These are phyloP conservation scores for Parastagonospora avenae DNA, from an alignment of 2,329 filamentous ascomycete species.

Conservation along the genomic window DNA sequence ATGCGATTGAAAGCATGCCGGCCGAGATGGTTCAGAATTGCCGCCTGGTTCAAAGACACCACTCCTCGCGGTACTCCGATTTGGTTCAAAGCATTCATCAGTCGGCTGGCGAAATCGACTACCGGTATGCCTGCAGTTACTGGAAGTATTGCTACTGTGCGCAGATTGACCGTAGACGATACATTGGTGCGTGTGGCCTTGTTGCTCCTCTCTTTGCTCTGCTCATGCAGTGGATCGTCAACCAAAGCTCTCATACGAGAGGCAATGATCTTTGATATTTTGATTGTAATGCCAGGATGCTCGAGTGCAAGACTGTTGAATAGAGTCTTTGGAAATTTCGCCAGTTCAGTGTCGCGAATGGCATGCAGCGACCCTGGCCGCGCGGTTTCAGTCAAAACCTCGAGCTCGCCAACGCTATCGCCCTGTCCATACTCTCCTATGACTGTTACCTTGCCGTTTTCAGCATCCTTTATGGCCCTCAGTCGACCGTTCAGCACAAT, in stretches of 20 bases:
- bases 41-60: conserved; percentile 88
- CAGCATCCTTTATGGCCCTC: conserved; percentile 79
- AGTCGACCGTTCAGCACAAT: conserved; percentile 94
- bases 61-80: conserved; percentile 89
- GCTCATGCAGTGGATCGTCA: conserved; percentile 75
- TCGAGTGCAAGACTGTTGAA: conserved; percentile 98
- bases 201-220: conserved; percentile 66
- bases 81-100: conserved; percentile 86
- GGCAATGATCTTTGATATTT: conserved; percentile 98
- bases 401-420: conserved; percentile 94
- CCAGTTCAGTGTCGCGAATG: conserved; percentile 93
- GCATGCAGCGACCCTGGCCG: conserved; percentile 92
- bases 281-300: conserved; percentile 97
- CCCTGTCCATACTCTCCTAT: conserved; percentile 94
- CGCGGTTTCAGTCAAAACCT: conserved; percentile 92
- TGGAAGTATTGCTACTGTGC: conserved; percentile 90
- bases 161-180: conserved; percentile 87
- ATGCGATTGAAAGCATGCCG: conserved; percentile 97
- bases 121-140: conserved; percentile 92
- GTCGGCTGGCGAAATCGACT: conserved; percentile 87
- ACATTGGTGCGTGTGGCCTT: conserved; percentile 64
- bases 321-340: conserved; percentile 91
- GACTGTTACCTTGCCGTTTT: conserved; percentile 81
- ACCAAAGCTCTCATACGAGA: conserved; percentile 89
- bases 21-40: conserved; percentile 91